Evolutionary conservation across 192 early-diverging fungal genomes (phyloP).

Genomic region (Piromyces finnis): DNA sequence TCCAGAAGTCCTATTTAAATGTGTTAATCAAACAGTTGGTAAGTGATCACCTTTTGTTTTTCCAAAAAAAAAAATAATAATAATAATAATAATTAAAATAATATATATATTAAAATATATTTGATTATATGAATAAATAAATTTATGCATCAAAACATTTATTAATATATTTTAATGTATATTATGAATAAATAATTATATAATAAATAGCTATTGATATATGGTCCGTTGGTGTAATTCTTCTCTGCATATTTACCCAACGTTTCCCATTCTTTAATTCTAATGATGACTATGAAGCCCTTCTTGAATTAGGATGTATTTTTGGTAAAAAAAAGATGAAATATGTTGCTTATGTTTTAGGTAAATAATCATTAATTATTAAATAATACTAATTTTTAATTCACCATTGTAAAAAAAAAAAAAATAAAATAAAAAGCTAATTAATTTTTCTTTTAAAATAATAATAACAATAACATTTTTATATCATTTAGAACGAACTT

Average conservation of each 20-base stretch:
- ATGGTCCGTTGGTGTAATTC: slow-evolving; percentile 80
- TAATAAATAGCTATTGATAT: slow-evolving; percentile 83
- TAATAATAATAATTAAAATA: not conserved
- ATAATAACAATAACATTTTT: not conserved
- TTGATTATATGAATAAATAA: too few relatives aligned
- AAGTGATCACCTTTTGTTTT: not conserved
- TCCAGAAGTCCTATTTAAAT: slow-evolving; percentile 77
- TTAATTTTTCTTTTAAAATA: too few relatives aligned
- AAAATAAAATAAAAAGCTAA: too few relatives aligned
- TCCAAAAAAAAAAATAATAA: not conserved
- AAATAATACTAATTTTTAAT: too few relatives aligned
- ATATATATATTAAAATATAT: too few relatives aligned
- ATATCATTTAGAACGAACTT: too few relatives aligned
- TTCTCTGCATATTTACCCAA: slow-evolving; percentile 59
- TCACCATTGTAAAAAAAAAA: too few relatives aligned
- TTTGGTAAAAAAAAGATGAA: slow-evolving; percentile 65
- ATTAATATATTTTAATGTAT: too few relatives aligned
- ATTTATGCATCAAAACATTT: too few relatives aligned
- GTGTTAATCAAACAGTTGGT: slow-evolving; percentile 56
- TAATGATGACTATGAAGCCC: slow-evolving; percentile 63
- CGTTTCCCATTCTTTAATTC: slow-evolving; percentile 84
- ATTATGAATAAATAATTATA: too few relatives aligned
- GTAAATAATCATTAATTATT: not conserved
- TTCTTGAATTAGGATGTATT: slow-evolving; percentile 65
- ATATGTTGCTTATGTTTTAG: slow-evolving; percentile 22